Evolutionary conservation across 2,329 filamentous ascomycete species (phyloP).

Genomic region (Colletotrichum paranaense): DNA sequence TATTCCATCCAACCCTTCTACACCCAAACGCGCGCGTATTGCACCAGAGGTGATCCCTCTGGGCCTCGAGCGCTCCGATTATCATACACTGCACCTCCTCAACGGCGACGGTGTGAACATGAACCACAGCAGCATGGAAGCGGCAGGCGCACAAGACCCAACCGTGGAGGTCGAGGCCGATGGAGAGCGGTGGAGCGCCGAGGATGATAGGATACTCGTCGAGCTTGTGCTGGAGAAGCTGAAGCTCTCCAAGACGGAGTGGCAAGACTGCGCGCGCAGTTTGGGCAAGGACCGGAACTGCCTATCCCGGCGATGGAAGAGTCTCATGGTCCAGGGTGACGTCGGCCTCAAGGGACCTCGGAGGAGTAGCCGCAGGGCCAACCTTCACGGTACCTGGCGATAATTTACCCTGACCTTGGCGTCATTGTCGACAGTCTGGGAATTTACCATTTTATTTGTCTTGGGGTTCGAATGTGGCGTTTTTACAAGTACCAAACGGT

Average conservation of each 20-base stretch:
- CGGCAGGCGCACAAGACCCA: slow-evolving; percentile 40
- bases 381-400: slow-evolving; percentile 67
- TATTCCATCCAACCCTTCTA: slow-evolving; percentile 54
- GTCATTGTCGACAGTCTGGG: neutral
- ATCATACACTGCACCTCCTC: slow-evolving; percentile 59
- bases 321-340: slow-evolving; percentile 68
- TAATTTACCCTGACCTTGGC: slow-evolving; percentile 38
- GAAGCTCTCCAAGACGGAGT: slow-evolving; percentile 71
- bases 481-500: neutral
- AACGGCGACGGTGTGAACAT: slow-evolving; percentile 40
- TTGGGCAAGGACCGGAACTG: slow-evolving; percentile 70
- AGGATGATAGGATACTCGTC: slow-evolving; percentile 74
- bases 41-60: slow-evolving; percentile 71
- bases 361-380: slow-evolving; percentile 55
- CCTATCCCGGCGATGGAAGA: slow-evolving; percentile 72
- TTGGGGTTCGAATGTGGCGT: neutral
- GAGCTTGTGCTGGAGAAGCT: slow-evolving; percentile 76
- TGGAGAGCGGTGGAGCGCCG: slow-evolving; percentile 66
- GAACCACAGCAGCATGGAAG: slow-evolving; percentile 37
- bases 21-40: slow-evolving; percentile 70
- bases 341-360: slow-evolving; percentile 64
- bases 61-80: slow-evolving; percentile 69
- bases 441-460: neutral
- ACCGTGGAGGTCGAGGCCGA: slow-evolving; percentile 58
- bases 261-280: slow-evolving; percentile 74